Conservation (phyloP, 257 asterid genomes). For the Nicotiana sylvestris region DNA sequence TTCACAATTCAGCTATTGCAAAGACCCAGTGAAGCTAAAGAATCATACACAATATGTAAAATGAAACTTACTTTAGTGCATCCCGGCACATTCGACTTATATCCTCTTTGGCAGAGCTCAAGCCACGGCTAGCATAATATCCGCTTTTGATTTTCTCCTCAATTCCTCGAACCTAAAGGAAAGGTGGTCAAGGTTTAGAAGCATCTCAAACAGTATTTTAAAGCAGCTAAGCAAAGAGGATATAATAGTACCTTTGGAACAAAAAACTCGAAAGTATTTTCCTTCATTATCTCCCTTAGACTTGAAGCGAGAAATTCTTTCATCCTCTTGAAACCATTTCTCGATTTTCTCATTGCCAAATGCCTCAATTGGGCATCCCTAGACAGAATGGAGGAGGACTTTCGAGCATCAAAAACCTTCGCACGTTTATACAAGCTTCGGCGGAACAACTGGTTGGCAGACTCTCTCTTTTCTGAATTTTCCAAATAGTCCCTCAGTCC, state of each 20-base stretch:
- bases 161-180: constrained; percentile 71
- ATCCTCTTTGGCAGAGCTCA: constrained; percentile 80
- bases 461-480: constrained; percentile 87
- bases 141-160: constrained; percentile 81
- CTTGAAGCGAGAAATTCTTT: constrained; percentile 63
- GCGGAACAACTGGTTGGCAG: constrained; percentile 79
- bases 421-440: constrained; percentile 95
- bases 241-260: constrained; percentile 63
- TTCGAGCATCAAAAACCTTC: constrained; percentile 87
- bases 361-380: constrained; percentile 95
- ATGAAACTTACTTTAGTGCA: constrained; percentile 79
- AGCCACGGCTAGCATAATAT: constrained; percentile 77
- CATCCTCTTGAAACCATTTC: constrained; percentile 78
- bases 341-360: constrained; percentile 78
- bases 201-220: neutral
- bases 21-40: neutral
- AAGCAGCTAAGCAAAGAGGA: neutral
- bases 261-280: constrained; percentile 75
- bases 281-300: constrained; percentile 76
- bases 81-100: constrained; percentile 87
- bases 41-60: neutral
- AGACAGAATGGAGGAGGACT: constrained; percentile 81
- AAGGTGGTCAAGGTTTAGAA: constrained; percentile 6
- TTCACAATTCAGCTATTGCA: neutral
- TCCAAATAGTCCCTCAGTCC: constrained; percentile 93